Conservation (phyloP, 352 stramenopile species). For the Pythium plurisporium region DNA sequence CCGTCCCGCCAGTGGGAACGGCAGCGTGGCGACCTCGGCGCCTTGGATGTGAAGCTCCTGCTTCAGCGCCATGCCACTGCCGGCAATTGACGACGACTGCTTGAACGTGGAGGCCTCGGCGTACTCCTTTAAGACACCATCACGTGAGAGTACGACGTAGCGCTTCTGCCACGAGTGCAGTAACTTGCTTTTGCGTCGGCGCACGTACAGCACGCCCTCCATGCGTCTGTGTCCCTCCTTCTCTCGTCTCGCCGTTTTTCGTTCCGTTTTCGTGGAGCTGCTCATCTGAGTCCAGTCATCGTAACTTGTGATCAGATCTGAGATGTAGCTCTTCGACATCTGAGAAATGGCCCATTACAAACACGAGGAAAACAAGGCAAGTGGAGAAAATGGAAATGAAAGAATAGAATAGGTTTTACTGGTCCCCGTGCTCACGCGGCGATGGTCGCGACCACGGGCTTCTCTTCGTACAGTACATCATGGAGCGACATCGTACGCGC, state of each 20-base stretch:
- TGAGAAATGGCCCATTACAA: neutral
- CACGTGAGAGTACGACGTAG: slow-evolving; percentile 54
- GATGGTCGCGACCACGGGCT: slow-evolving; percentile 11
- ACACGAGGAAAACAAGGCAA: neutral
- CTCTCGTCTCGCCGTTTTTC: neutral
- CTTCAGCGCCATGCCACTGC: slow-evolving; percentile 46
- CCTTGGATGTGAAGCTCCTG: slow-evolving; percentile 38
- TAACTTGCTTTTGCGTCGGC: slow-evolving; percentile 45
- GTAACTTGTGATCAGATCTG: slow-evolving; percentile 17
- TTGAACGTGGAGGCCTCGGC: slow-evolving; percentile 20
- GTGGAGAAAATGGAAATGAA: slow-evolving; percentile 3
- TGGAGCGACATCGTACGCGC: slow-evolving; percentile 11
- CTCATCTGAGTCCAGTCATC: slow-evolving; percentile 9
- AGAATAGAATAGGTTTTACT: slow-evolving; percentile 1
- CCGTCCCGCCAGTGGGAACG: slow-evolving; percentile 43
- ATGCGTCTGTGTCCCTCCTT: slow-evolving; percentile 16
- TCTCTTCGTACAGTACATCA: slow-evolving; percentile 19
- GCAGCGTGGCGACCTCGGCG: slow-evolving; percentile 33
- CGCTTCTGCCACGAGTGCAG: slow-evolving; percentile 66
- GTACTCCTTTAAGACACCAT: slow-evolving; percentile 51
- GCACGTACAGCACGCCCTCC: slow-evolving; percentile 56
- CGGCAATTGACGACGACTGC: slow-evolving; percentile 12
- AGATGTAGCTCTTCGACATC: neutral
- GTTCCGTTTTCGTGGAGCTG: neutral
- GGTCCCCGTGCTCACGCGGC: slow-evolving; percentile 8